Evolutionary conservation across 176 grass and related monocot species (phyloP).

Genomic region (Chrysopogon serrulatus): DNA sequence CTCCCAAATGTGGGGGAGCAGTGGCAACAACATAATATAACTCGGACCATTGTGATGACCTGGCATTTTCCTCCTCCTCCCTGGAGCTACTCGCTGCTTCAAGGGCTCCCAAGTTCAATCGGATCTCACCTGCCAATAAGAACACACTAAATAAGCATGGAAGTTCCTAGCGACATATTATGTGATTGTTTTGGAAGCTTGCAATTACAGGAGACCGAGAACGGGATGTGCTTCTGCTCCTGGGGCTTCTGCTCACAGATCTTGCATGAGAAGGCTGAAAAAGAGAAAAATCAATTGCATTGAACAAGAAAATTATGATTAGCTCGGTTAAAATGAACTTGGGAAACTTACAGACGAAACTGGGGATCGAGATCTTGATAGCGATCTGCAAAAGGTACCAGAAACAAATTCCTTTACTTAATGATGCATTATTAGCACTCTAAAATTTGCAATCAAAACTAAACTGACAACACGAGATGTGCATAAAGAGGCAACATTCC

Average conservation of each 20-base stretch:
- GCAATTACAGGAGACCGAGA: conserved; percentile 36
- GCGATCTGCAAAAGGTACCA: conserved; percentile 24
- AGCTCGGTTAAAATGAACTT: background rate
- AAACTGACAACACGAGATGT: background rate
- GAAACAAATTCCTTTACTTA: conserved; percentile 10
- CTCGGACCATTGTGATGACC: background rate
- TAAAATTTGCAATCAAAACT: background rate
- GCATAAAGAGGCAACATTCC: background rate
- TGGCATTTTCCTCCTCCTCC: background rate
- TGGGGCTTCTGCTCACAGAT: conserved; percentile 36
- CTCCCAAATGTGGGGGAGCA: background rate
- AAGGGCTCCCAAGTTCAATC: conserved; percentile 13
- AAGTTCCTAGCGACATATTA: background rate
- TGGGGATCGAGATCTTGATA: conserved; percentile 26
- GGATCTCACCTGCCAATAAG: conserved; percentile 33
- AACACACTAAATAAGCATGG: background rate
- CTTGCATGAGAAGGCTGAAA: conserved; percentile 28
- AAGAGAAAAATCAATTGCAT: background rate
- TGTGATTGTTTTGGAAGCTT: background rate
- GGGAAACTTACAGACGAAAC: conserved; percentile 30
- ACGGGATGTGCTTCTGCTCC: conserved; percentile 28
- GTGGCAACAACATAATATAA: background rate
- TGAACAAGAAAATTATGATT: background rate
- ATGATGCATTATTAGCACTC: background rate
- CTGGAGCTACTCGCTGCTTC: background rate